These are phyloP conservation scores for Agastache rugosa DNA, from an alignment of 257 asterid genomes.

Conservation along the genomic window DNA sequence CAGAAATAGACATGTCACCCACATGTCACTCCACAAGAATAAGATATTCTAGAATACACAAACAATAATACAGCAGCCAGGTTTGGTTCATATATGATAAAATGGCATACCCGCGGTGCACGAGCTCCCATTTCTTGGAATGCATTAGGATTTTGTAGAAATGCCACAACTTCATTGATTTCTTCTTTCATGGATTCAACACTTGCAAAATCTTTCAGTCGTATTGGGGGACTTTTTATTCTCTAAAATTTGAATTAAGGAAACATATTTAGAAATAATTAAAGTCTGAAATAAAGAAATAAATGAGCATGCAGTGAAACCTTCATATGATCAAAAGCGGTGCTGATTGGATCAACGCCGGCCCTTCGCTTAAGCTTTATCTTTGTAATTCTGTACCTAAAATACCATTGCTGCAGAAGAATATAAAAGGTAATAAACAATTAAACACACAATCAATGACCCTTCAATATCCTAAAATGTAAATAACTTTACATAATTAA, in stretches of 20 bases:
- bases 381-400: conserved; percentile 50
- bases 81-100: conserved; percentile 25
- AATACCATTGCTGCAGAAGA: conserved; percentile 73
- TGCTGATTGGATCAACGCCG: conserved; percentile 92
- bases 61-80: conserved; percentile 25
- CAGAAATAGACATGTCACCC: conserved; percentile 18
- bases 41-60: conserved; percentile 10
- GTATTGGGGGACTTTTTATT: conserved; percentile 91
- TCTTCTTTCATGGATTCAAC: conserved; percentile 95
- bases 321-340: conserved; percentile 99
- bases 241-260: conserved; percentile 58
- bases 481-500: conserved; percentile 4
- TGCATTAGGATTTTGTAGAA: conserved; percentile 88
- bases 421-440: conserved; percentile 28
- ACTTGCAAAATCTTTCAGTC: conserved; percentile 90
- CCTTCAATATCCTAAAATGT: conserved; percentile 10
- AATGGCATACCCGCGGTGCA: conserved; percentile 89
- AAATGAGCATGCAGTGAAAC: conserved; percentile 44
- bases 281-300: conserved; percentile 18
- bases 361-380: conserved; percentile 61
- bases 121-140: conserved; percentile 99
- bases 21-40: conserved; percentile 22
- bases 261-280: conserved; percentile 39
- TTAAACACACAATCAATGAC: conserved; percentile 28
- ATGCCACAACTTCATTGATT: conserved; percentile 95